Conservation (phyloP, 106 monocot species). For the Dendrobium chrysotoxum region DNA sequence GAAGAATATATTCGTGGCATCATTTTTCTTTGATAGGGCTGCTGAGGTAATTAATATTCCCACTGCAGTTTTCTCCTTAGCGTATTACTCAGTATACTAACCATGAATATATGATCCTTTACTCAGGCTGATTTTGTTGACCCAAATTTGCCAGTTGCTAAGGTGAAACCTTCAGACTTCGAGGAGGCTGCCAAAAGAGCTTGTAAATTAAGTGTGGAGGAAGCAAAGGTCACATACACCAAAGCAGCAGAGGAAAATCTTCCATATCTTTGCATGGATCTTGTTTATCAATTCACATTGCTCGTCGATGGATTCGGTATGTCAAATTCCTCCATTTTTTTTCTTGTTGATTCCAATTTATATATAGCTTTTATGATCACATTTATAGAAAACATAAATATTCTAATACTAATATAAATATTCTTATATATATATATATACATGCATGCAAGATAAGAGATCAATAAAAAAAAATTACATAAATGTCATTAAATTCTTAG, state of each 20-base stretch:
- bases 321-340: background rate
- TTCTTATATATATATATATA: too few relatives aligned
- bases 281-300: conserved; percentile 57
- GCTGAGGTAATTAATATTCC: conserved; percentile 50
- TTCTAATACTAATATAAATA: too few relatives aligned
- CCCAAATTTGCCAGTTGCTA: conserved; percentile 26
- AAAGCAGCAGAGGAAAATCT: conserved; percentile 34
- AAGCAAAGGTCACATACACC: conserved; percentile 40
- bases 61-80: background rate
- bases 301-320: conserved; percentile 69
- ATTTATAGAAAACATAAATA: background rate
- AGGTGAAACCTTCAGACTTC: conserved; percentile 54
- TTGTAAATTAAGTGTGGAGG: conserved; percentile 45
- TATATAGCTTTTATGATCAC: background rate
- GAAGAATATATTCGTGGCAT: conserved; percentile 84
- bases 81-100: background rate
- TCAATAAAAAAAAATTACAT: too few relatives aligned
- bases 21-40: conserved; percentile 95
- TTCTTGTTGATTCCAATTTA: background rate
- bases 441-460: too few relatives aligned
- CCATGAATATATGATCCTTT: background rate
- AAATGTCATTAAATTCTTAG: too few relatives aligned
- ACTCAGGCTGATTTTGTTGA: conserved; percentile 59
- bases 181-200: conserved; percentile 47
- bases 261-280: conserved; percentile 76